Evolutionary conservation across 768 basidiomycete genomes (phyloP), one percentile per base, ranked within the genome.

Genomic region (Leucosporidium yakuticum): DNA sequence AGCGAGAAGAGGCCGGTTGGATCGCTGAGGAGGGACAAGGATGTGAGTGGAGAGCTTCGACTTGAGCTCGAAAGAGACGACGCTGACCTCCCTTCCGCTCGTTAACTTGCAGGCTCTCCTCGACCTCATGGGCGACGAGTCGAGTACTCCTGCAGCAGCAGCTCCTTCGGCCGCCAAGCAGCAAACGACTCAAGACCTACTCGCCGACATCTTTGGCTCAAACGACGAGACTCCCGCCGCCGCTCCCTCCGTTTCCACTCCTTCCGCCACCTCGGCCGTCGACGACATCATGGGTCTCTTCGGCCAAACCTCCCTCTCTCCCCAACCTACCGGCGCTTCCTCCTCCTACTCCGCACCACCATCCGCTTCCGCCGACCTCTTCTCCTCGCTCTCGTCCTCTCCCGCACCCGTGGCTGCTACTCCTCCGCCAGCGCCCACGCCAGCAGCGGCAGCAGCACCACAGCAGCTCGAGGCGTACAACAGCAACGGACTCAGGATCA

Each of bases 1-100:
- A 94, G 91, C 79, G 95, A 99, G 80, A 91, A 92, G 76, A 91
- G 93, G 76, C 90, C 91, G 47, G 96, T 99, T 36, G 96, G 95
- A 5, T 93, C 93, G 1, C 90, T 92, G 1, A 83, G 85, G 75
- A 83, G 85, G 21, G 84, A 84, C 39, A 88, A 86, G 79, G 90
- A 92, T 68, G 88, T 88, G 73, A 31, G 83, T 76, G 27, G 21
- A 23, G 49, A 29, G 20, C 49, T 31, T 20, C 12, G 31, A 55
- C n/a, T 17, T 20, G 36, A 17, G 34, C 17, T 50, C 9, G 17
- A 19, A 1, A 54, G 14, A n/a, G 29, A 34, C 25, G 19, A 27
- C n/a, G n/a, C 67, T 65, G 23, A 68, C 23, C 49, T 36, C 65
- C 19, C 58, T 21, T 32, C n/a, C 20, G 34, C 53, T 59, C 62